Conservation (phyloP, 805 yeast species). For the Yamadazyma scolyti region DNA sequence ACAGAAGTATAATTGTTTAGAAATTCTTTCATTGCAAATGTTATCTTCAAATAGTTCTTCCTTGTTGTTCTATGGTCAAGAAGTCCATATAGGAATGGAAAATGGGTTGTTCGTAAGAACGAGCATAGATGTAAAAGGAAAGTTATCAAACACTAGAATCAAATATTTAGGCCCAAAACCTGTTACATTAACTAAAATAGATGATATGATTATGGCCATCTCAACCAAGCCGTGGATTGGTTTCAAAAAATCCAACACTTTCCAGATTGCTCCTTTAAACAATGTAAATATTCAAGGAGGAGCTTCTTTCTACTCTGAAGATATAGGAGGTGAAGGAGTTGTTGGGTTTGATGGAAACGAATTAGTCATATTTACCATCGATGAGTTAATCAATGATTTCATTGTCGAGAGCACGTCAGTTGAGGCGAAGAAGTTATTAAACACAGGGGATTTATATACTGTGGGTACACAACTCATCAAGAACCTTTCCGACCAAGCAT, state of each 20-base stretch:
- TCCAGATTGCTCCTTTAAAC: slow-evolving; percentile 41
- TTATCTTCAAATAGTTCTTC: slow-evolving; percentile 45
- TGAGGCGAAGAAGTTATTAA: slow-evolving; percentile 1
- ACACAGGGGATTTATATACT: slow-evolving; percentile 2
- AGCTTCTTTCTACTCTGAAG: slow-evolving; percentile 59
- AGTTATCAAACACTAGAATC: slow-evolving; percentile 55
- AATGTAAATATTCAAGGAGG: slow-evolving; percentile 44
- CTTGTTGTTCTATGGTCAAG: slow-evolving; percentile 17
- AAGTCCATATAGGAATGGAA: slow-evolving; percentile 74
- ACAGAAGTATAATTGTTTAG: slow-evolving; percentile 56
- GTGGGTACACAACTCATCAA: slow-evolving; percentile 15
- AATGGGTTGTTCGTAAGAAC: slow-evolving; percentile 78
- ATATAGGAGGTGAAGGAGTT: slow-evolving; percentile 54
- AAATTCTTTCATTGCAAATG: slow-evolving; percentile 60
- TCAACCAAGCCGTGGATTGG: slow-evolving; percentile 59
- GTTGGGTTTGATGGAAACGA: slow-evolving; percentile 56
- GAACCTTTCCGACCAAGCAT: slow-evolving; percentile 3
- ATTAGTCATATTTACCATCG: slow-evolving; percentile 55
- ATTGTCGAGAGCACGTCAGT: slow-evolving; percentile 26
- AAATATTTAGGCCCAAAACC: slow-evolving; percentile 73
- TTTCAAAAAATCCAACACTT: slow-evolving; percentile 28
- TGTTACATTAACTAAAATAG: slow-evolving; percentile 45
- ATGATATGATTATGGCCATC: slow-evolving; percentile 40
- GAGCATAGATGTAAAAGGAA: slow-evolving; percentile 56
- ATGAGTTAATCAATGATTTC: slow-evolving; percentile 27